phyloP scores from a whole-genome alignment of 2,329 filamentous ascomycete species.

The Cercospora nicotianae region DNA sequence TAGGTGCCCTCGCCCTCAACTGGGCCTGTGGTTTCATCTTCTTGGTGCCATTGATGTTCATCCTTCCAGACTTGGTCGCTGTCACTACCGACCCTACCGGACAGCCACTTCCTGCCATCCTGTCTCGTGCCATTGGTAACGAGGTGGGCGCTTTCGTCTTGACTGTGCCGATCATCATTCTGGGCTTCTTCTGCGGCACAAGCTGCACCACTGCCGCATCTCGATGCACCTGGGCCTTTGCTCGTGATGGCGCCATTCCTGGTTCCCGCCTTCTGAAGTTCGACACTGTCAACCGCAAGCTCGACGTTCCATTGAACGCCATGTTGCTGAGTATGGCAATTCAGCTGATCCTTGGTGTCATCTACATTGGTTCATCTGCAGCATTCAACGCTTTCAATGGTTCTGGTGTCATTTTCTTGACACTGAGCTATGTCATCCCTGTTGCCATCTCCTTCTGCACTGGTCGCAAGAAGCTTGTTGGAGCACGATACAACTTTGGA shows the following conservation, averaged over 20 bases:
- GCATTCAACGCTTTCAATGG: conserved; percentile 68
- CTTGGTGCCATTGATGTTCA: conserved; percentile 67
- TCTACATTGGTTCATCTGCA: conserved; percentile 68
- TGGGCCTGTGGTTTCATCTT: conserved; percentile 66
- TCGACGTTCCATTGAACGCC: conserved; percentile 67
- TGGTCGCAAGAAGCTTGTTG: conserved; percentile 60
- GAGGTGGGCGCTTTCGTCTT: conserved; percentile 59
- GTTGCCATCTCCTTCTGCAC: conserved; percentile 64
- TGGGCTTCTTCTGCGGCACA: conserved; percentile 66
- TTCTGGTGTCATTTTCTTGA: conserved; percentile 62
- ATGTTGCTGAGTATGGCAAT: conserved; percentile 71
- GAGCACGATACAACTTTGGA: conserved; percentile 62
- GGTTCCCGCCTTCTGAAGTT: conserved; percentile 55
- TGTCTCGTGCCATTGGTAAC: conserved; percentile 62
- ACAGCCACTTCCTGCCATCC: conserved; percentile 65
- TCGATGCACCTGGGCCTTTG: conserved; percentile 68
- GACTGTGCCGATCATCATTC: conserved; percentile 63
- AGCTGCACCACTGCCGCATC: conserved; percentile 69
- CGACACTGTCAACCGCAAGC: conserved; percentile 60
- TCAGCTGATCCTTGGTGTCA: conserved; percentile 62
- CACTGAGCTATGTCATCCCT: conserved; percentile 66
- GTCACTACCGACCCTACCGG: conserved; percentile 54
- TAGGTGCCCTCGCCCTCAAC: conserved; percentile 64
- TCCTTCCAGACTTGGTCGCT: conserved; percentile 62
- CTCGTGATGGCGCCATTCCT: conserved; percentile 69